These are phyloP conservation scores for Sporothrix brunneoviolacea DNA, from an alignment of 2,329 filamentous ascomycete genomes.

Conservation along the genomic window DNA sequence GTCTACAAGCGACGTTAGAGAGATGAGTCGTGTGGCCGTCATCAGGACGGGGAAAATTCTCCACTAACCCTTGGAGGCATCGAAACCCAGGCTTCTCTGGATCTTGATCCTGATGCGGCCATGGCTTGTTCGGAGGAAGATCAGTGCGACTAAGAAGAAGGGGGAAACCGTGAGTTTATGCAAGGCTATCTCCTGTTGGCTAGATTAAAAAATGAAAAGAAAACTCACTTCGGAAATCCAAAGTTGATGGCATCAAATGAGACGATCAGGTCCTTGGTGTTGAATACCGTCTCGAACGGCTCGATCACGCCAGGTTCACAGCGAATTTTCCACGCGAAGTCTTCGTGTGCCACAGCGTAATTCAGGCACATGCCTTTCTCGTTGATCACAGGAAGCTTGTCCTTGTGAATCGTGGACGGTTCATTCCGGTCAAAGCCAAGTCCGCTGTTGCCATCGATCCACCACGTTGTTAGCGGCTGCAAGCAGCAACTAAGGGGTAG, in stretches of 20 bases:
- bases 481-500: too few species aligned
- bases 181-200: too few species aligned
- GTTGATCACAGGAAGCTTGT: slow-evolving; percentile 27
- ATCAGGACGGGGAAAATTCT: too few species aligned
- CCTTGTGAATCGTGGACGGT: slow-evolving; percentile 14
- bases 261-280: slow-evolving; percentile 39
- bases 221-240: slow-evolving; percentile 36
- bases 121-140: slow-evolving; percentile 32
- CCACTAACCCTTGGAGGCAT: slow-evolving; percentile 42
- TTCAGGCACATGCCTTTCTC: slow-evolving; percentile 43
- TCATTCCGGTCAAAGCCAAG: slow-evolving; percentile 19
- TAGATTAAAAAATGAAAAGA: too few species aligned
- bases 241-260: slow-evolving; percentile 44
- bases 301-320: slow-evolving; percentile 39
- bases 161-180: too few species aligned
- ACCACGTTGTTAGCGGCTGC: too few species aligned
- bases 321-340: slow-evolving; percentile 43
- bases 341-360: slow-evolving; percentile 42
- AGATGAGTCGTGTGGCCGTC: too few species aligned
- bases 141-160: too few species aligned
- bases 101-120: slow-evolving; percentile 42
- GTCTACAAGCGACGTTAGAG: too few species aligned
- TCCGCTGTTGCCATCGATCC: too few species aligned
- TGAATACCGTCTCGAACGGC: slow-evolving; percentile 40
- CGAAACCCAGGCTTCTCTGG: slow-evolving; percentile 39